Conservation (phyloP, 768 basidiomycete genomes). For the Suillus subluteus region DNA sequence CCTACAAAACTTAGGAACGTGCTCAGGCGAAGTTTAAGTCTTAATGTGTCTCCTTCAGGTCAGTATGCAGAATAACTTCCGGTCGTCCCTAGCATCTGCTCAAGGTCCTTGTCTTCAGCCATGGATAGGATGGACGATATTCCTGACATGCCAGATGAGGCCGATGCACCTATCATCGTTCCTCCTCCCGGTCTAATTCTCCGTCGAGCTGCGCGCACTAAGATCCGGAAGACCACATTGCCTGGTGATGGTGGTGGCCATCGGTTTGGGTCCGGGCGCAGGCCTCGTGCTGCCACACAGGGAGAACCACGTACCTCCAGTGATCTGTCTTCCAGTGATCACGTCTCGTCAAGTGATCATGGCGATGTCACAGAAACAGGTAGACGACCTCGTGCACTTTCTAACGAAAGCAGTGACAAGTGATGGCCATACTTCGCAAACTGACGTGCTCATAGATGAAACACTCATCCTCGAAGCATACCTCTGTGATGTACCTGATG, state of each 20-base stretch:
- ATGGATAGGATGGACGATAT: conserved; percentile 71
- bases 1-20: conserved; percentile 77
- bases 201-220: conserved; percentile 90
- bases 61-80: conserved; percentile 38
- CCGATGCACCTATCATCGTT: conserved; percentile 85
- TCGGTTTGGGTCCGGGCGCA: conserved; percentile 62
- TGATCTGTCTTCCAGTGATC: conserved; percentile 61
- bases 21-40: conserved; percentile 83
- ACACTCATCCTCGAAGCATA: conserved; percentile 86
- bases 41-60: conserved; percentile 87
- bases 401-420: conserved; percentile 43
- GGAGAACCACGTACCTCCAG: conserved; percentile 63
- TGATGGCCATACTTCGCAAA: conserved; percentile 49
- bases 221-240: conserved; percentile 85
- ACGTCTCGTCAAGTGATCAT: conserved; percentile 54
- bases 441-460: conserved; percentile 83
- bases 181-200: conserved; percentile 89
- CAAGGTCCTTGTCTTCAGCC: conserved; percentile 43
- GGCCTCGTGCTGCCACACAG: conserved; percentile 32
- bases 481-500: conserved; percentile 57
- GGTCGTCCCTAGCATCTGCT: conserved; percentile 22
- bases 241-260: conserved; percentile 81
- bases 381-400: conserved; percentile 38
- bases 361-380: conserved; percentile 48
- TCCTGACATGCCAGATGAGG: conserved; percentile 73